Evolutionary conservation across 139 green algal genomes (phyloP), one percentile per base, ranked within the genome.

Genomic region (Closterium sp.): DNA sequence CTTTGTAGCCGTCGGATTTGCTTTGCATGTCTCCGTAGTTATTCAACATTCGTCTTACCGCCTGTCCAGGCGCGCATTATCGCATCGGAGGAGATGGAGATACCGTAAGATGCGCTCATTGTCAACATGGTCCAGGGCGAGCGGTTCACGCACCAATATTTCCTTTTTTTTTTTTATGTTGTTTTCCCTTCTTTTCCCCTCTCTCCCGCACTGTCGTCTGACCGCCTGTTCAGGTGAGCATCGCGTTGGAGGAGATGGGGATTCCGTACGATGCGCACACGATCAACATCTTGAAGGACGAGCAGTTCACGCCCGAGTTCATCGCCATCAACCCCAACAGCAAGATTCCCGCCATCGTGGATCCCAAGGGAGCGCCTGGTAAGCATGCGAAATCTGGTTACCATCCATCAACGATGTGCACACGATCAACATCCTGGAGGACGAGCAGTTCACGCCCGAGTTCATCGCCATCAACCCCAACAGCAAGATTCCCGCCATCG

Each of bases 341-440:
- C 84, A 96, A 96, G 91, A 96, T 96, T 31, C 95, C 95, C 27
- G 93, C 95, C 9, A 94, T 96, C 32, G 34, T 94, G 24, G 94
- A 95, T 70, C 45, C 73, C 29, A 88, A 95, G 21, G 90, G 91
- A n/a, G 45, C 3, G 45, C 91, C 92, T 89, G 90, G 90, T 92
- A 9, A 29, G 34, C 1, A 2, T n/a, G n/a, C n/a, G n/a, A n/a
- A n/a, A n/a, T n/a, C n/a, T n/a, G n/a, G n/a, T n/a, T n/a, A n/a
- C n/a, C n/a, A n/a, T n/a, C n/a, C n/a, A n/a, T n/a, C n/a, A n/a
- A 96, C 90, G 94, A 96, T 31, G 79, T 90, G 13, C 91, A 92
- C 62, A 89, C 32, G 1, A 86, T 96, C 70, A 70, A 95, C 94
- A 96, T 96, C 70, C 42, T 89, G n/a, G 88, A 95, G 84, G n/a